Percentiles rank a stretch among this genome's conserved stretches.
These are phyloP conservation scores for Symbiotaphrina buchneri DNA, from an alignment of 495 filamentous ascomycete species.

Conservation along the genomic window DNA sequence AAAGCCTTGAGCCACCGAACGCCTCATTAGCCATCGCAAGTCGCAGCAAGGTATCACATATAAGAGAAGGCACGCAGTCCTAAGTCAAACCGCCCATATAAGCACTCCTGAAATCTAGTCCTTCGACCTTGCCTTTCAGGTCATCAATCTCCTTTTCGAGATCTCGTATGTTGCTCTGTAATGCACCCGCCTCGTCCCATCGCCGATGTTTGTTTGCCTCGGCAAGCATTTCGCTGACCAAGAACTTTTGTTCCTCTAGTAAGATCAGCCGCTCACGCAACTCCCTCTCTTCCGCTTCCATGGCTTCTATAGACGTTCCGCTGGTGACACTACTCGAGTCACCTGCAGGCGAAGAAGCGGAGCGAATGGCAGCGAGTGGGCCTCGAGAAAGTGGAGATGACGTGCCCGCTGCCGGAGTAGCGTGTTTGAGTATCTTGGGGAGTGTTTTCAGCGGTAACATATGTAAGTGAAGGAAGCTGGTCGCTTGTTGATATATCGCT, in stretches of 20 bases:
- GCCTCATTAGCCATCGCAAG: no score
- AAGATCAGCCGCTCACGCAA: conserved; percentile 68
- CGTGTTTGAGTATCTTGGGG: conserved; percentile 59
- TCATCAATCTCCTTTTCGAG: conserved; percentile 62
- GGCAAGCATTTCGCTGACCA: conserved; percentile 74
- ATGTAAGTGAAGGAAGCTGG: conserved; percentile 69
- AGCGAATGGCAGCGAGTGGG: conserved; percentile 12
- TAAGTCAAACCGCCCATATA: conserved; percentile 16
- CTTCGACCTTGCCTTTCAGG: conserved; percentile 26
- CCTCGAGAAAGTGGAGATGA: conserved; percentile 7
- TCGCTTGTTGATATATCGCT: conserved; percentile 62
- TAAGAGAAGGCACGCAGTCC: no score
- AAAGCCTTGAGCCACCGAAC: no score
- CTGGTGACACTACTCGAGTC: conserved; percentile 33
- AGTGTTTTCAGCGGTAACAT: conserved; percentile 81
- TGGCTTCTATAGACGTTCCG: conserved; percentile 31
- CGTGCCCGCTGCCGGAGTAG: conserved; percentile 15
- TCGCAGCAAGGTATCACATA: no score
- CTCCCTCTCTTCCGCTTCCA: conserved; percentile 76
- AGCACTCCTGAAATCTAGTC: conserved; percentile 25
- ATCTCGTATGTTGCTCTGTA: conserved; percentile 68
- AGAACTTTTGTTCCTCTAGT: conserved; percentile 82
- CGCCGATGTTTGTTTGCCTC: conserved; percentile 59
- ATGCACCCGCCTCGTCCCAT: conserved; percentile 72
- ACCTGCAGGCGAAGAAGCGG: conserved; percentile 12